phyloP scores from a whole-genome alignment of 2,329 filamentous ascomycete species.

The Neoarthrinium moseri region DNA sequence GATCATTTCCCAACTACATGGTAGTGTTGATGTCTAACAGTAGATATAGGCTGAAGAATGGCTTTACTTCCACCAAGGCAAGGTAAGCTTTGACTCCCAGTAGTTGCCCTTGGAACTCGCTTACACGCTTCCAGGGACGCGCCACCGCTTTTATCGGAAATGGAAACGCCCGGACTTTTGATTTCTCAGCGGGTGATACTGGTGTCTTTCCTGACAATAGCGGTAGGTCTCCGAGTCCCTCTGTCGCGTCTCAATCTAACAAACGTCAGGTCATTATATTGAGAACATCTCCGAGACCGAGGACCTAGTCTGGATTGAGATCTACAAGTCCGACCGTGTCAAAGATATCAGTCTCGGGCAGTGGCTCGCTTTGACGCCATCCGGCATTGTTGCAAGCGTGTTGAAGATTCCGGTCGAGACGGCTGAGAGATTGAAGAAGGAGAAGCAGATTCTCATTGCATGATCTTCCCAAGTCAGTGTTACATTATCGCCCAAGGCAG shows the following conservation, averaged over 20 bases:
- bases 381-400: constrained; percentile 58
- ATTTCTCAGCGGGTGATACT: constrained; percentile 66
- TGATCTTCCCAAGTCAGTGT: no score
- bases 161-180: constrained; percentile 61
- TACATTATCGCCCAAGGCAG: no score
- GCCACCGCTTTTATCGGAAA: constrained; percentile 66
- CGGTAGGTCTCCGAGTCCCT: constrained; percentile 31
- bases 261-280: constrained; percentile 56
- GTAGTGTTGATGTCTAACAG: background rate
- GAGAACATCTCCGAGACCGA: constrained; percentile 65
- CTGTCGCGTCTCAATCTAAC: constrained; percentile 9
- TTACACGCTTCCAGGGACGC: no score
- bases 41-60: constrained; percentile 62
- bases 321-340: constrained; percentile 67
- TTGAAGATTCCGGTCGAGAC: constrained; percentile 59
- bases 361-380: constrained; percentile 67
- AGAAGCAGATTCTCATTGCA: constrained; percentile 61
- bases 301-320: constrained; percentile 66
- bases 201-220: constrained; percentile 67
- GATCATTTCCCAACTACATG: constrained; percentile 16
- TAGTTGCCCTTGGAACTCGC: no score
- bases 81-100: no score
- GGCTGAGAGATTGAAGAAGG: constrained; percentile 57
- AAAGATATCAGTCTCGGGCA: constrained; percentile 66
- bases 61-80: constrained; percentile 68